Conservation (phyloP, 2,329 filamentous ascomycete genomes). For the Cercospora berteroae region DNA sequence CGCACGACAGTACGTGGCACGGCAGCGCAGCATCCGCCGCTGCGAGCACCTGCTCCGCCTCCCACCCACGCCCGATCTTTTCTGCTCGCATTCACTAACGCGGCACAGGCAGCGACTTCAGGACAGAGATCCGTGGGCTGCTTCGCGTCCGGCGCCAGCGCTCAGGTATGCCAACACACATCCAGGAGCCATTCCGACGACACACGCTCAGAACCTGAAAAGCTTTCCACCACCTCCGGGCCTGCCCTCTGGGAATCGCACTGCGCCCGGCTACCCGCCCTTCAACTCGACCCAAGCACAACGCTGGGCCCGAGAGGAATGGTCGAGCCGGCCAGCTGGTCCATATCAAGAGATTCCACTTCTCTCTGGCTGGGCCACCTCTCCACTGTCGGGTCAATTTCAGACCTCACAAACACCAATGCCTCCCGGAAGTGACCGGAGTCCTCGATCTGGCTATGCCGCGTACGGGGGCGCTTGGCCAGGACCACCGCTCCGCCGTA, state of each 20-base stretch:
- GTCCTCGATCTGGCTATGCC: conserved; percentile 28
- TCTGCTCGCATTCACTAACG: conserved; percentile 11
- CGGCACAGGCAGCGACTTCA: conserved; percentile 31
- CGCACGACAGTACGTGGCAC: conserved; percentile 25
- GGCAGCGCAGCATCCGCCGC: conserved; percentile 1
- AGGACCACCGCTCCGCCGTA: conserved; percentile 30
- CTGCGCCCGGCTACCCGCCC: conserved; percentile 24
- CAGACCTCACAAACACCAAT: conserved; percentile 27
- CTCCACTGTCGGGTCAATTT: conserved; percentile 30
- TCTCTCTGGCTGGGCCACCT: conserved; percentile 32
- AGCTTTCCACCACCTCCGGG: conserved; percentile 32
- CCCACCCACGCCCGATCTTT: background rate
- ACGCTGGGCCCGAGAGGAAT: conserved; percentile 32
- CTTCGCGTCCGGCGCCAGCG: conserved; percentile 28
- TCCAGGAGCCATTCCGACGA: conserved; percentile 22
- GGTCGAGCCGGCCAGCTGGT: conserved; percentile 30
- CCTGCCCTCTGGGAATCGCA: conserved; percentile 26
- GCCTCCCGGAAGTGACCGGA: conserved; percentile 27
- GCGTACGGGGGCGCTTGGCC: conserved; percentile 30
- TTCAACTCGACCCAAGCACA: conserved; percentile 29
- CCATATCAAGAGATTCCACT: conserved; percentile 28
- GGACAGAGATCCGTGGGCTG: conserved; percentile 33
- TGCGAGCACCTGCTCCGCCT: no score
- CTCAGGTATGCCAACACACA: conserved; percentile 32
- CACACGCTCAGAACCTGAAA: conserved; percentile 27